Evolutionary conservation across 768 basidiomycete species (phyloP), one percentile per base, ranked within the genome.

Genomic region (Thelephora ganbajun): DNA sequence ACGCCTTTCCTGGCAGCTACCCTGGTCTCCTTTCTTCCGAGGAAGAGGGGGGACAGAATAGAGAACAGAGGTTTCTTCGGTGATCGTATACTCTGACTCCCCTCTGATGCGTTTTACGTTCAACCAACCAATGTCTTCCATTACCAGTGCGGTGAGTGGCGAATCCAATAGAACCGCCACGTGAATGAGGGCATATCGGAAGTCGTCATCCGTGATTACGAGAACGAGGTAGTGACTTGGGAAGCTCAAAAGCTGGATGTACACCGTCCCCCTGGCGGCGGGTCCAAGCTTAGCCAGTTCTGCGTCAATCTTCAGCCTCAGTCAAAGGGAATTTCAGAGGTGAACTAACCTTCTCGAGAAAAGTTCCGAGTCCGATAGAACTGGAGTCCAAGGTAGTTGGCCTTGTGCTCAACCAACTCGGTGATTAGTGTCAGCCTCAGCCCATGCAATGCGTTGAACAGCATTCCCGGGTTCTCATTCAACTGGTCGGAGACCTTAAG

Each of bases 191-290:
- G 89, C 92, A 58, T 83, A 92, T 43, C 78, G 77, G 56, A 90
- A 82, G 45, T 80, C 76, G 42, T 79, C 71, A 50, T 89, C 83
- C 0, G 79, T 79, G 51, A 91, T 76, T 36, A 90, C 80, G 20
- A 93, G 72, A 11, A 89, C 86, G 35, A 96, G 77, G 59, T 89
- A 91, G 59, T 93, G 84, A 41, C 67, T 73, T 1, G 83, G 80
- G 57, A 87, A 89, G 49, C 76, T 83, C 36, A 78, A 59, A 6
- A 93, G 71, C 55, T 85, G 81, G 51, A 92, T 82, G 61, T 80
- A 91, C 20, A 92, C 68, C 39, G 64, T 74, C 35, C 74, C 76
- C 42, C 77, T 76, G 18, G 73, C 69, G 12, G 72, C 61, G 1
- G 74, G 65, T 0, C 91, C 89, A 44, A 90, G 70, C 57, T 89